Evolutionary conservation across 2,329 filamentous ascomycete genomes (phyloP).

Genomic region (Botryotinia globosa): DNA sequence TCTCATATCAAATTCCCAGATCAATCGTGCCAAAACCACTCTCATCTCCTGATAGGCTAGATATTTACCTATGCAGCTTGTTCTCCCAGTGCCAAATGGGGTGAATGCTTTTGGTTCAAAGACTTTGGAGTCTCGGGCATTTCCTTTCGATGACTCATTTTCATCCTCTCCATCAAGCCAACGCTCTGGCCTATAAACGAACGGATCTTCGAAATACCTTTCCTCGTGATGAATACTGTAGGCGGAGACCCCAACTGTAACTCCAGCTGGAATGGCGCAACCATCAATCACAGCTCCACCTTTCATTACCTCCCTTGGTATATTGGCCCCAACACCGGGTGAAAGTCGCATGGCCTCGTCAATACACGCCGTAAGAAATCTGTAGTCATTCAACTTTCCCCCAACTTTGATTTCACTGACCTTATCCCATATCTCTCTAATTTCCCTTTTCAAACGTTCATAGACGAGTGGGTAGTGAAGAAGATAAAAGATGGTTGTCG

Average conservation of each 20-base stretch:
- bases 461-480: background rate
- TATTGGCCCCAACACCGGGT: slow-evolving; percentile 26
- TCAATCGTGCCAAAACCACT: slow-evolving; percentile 19
- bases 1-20: slow-evolving; percentile 15
- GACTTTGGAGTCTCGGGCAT: background rate
- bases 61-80: slow-evolving; percentile 6
- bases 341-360: slow-evolving; percentile 34
- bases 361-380: slow-evolving; percentile 45
- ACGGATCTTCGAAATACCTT: background rate
- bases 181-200: background rate
- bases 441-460: background rate
- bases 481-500: background rate
- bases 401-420: background rate
- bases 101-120: background rate
- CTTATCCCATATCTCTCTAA: background rate
- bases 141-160: background rate
- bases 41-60: slow-evolving; percentile 11
- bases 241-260: slow-evolving; percentile 43
- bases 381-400: slow-evolving; percentile 34
- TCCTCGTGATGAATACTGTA: slow-evolving; percentile 34
- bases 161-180: background rate
- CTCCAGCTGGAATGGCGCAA: slow-evolving; percentile 40
- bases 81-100: background rate
- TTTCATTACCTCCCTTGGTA: slow-evolving; percentile 28
- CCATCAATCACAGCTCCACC: slow-evolving; percentile 31